Evolutionary conservation across 768 basidiomycete genomes (phyloP).

Genomic region (Chalciporus chontae): DNA sequence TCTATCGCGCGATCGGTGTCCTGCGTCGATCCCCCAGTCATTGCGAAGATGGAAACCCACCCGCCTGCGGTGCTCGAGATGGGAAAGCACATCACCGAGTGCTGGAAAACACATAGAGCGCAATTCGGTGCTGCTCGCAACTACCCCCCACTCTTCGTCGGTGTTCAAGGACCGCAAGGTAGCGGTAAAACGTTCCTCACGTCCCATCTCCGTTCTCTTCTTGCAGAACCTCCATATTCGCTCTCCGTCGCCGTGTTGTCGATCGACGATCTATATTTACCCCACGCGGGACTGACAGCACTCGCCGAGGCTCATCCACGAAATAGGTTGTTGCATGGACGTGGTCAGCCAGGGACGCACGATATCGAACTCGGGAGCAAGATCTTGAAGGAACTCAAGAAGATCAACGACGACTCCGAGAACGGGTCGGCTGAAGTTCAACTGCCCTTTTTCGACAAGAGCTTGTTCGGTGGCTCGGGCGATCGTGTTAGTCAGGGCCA

Average conservation of each 20-base stretch:
- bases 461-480: conserved; percentile 73
- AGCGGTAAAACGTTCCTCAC: conserved; percentile 88
- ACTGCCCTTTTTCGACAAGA: conserved; percentile 88
- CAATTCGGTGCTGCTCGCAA: conserved; percentile 6
- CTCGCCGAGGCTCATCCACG: conserved; percentile 48
- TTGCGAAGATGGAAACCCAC: conserved; percentile 11
- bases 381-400: conserved; percentile 48
- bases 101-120: conserved; percentile 32
- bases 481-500: conserved; percentile 58
- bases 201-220: conserved; percentile 44
- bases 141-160: conserved; percentile 69
- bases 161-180: conserved; percentile 91
- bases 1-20: not conserved
- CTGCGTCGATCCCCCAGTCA: conserved; percentile 1
- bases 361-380: conserved; percentile 65
- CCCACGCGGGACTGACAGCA: conserved; percentile 54
- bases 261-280: conserved; percentile 84
- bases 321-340: conserved; percentile 71
- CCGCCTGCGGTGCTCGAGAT: conserved; percentile 38
- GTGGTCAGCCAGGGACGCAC: conserved; percentile 94
- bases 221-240: conserved; percentile 43
- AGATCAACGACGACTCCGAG: conserved; percentile 30
- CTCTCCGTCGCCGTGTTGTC: conserved; percentile 65
- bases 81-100: conserved; percentile 36
- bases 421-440: conserved; percentile 30